phyloP scores from a whole-genome alignment of 306 rosid genomes.

The Prunus campanulata region DNA sequence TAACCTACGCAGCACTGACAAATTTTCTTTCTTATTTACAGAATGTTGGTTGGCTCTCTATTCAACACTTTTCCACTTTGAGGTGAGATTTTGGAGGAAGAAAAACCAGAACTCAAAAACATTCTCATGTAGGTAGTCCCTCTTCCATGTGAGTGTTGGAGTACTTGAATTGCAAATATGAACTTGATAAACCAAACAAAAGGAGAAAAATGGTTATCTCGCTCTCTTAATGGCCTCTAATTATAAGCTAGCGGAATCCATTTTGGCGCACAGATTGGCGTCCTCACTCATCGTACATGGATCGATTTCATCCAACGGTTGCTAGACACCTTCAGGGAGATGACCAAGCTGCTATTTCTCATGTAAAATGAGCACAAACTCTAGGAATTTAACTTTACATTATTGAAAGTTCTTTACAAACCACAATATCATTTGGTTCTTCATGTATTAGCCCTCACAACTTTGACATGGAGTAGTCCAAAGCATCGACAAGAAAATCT shows the following conservation, averaged over 20 bases:
- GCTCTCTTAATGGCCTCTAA: background rate
- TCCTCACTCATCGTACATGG: background rate
- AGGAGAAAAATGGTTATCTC: background rate
- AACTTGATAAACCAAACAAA: no score
- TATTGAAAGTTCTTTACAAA: constrained; percentile 9
- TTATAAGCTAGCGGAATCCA: background rate
- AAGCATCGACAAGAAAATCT: constrained; percentile 91
- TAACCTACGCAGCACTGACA: no score
- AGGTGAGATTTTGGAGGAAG: no score
- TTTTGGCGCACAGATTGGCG: background rate
- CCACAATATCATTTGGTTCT: constrained; percentile 11
- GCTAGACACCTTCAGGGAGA: background rate
- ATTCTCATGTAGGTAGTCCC: no score
- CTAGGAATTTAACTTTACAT: background rate
- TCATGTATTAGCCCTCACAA: constrained; percentile 34
- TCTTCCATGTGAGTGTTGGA: no score
- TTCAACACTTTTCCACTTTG: no score
- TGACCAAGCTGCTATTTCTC: background rate
- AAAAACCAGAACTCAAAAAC: no score
- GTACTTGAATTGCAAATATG: no score
- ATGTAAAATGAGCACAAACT: background rate
- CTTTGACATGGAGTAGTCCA: constrained; percentile 72
- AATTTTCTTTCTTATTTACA: no score
- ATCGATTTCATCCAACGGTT: background rate
- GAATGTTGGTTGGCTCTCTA: no score